These are phyloP conservation scores for Neurospora sp. DNA, from an alignment of 495 filamentous ascomycete genomes.

Conservation along the genomic window DNA sequence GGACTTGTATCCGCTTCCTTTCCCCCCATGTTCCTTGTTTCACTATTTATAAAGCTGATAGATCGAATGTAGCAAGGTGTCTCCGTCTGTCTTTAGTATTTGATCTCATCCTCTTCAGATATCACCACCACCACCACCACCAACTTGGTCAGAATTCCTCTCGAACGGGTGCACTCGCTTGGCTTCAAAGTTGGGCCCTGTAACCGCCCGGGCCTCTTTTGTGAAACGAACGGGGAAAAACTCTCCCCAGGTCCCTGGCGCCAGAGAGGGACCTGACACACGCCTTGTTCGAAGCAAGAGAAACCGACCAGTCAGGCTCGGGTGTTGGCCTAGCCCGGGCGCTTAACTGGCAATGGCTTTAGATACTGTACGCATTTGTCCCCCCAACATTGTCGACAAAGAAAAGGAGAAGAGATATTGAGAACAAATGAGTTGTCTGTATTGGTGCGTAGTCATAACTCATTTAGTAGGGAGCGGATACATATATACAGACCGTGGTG, in stretches of 20 bases:
- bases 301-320: neutral
- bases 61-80: neutral
- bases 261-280: neutral
- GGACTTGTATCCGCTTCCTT: neutral
- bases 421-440: neutral
- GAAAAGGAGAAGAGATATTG: neutral
- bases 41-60: neutral
- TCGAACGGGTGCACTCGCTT: neutral
- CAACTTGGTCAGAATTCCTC: neutral
- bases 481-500: neutral
- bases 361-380: neutral
- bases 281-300: neutral
- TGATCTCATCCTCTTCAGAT: neutral
- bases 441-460: neutral
- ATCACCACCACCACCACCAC: neutral
- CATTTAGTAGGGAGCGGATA: neutral
- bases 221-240: neutral
- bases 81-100: neutral
- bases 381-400: neutral
- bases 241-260: neutral
- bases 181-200: neutral
- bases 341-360: neutral
- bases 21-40: neutral
- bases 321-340: neutral
- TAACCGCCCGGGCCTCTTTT: neutral